Base-by-base conservation (phyloP, 2,329 filamentous ascomycete species). In the Neocatenulostroma microsporum region DNA sequence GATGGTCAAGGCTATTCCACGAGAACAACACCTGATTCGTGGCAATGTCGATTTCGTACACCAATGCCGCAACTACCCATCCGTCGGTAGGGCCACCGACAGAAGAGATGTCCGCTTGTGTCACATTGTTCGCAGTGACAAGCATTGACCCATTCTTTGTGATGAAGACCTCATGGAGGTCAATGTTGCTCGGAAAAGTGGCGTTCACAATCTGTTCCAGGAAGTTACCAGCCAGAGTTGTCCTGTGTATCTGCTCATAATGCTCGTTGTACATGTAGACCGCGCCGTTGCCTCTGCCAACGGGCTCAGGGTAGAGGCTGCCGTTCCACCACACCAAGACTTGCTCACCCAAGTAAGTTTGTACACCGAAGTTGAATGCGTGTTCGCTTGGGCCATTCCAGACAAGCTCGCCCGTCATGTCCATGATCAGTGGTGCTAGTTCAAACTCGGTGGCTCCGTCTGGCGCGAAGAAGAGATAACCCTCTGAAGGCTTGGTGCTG, bases 41-140 rank as follows among this genome's bases (percentile, higher is more conserved):
- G 21, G 54, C 49, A 7, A 65, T 48, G 28, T 68, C 62, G n/a
- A 69, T 51, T 40, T 68, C 65, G 37, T 59, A 64, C 36, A 68
- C 56, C 21, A 64, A 39, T 14, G 51, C 54, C 41, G 68, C 62
- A 12, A 46, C 42, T 5, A 61, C 49, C 53, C 55, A 63, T 4
- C 56, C 58, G 36, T 61, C 46, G 11, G 30, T 26, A 2, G 56
- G 51, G 1, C 60, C 60, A 21, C 54, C 53, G n/a, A 61, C 34
- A 4, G 49, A 46, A 8, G 51, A 56, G 20, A 63, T 48, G 35
- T 63, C 53, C 6, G 42, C 37, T 19, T 32, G 42, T 1, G 55
- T 58, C 20, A 52, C 49, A 34, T 62, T 45, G 39, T 45, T 40
- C n/a, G 35, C 36, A 8, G 42, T 42, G 12, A 45, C 39, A 10